Percentiles rank a stretch among this genome's conserved stretches.
Conservation (phyloP, 495 filamentous ascomycete species). For the Penicillium verhagenii region DNA sequence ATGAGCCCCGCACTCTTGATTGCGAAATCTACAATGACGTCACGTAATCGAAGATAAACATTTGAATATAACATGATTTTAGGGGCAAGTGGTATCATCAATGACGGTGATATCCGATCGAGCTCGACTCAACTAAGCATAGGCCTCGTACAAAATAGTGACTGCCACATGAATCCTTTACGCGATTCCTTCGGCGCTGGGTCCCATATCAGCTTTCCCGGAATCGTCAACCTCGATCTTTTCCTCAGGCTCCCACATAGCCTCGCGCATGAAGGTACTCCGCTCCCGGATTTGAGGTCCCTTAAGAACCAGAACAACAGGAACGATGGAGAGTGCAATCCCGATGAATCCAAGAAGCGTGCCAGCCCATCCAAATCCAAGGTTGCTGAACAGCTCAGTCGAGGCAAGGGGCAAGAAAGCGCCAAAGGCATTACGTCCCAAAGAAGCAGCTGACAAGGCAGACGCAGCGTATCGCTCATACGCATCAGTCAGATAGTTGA, state of each 20-base stretch:
- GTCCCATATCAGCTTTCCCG: neutral
- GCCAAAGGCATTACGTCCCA: constrained; percentile 36
- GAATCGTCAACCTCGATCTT: neutral
- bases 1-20: neutral
- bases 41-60: neutral
- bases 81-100: too few relatives aligned
- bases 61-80: neutral
- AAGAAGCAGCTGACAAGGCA: constrained; percentile 61
- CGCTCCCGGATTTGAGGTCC: constrained; percentile 31
- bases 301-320: constrained; percentile 36
- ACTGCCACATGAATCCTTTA: too few relatives aligned
- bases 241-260: constrained; percentile 16
- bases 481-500: constrained; percentile 73
- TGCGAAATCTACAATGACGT: neutral
- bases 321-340: constrained; percentile 34
- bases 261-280: constrained; percentile 40
- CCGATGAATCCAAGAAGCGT: constrained; percentile 43
- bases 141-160: too few relatives aligned
- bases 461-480: constrained; percentile 67
- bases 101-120: too few relatives aligned
- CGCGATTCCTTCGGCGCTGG: too few relatives aligned
- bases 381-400: constrained; percentile 33
- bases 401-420: constrained; percentile 40
- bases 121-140: too few relatives aligned
- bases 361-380: constrained; percentile 47